Percentiles rank a stretch among this genome's conserved stretches.
Conservation (phyloP, 257 asterid genomes). For the Solanum corneliomulleri region DNA sequence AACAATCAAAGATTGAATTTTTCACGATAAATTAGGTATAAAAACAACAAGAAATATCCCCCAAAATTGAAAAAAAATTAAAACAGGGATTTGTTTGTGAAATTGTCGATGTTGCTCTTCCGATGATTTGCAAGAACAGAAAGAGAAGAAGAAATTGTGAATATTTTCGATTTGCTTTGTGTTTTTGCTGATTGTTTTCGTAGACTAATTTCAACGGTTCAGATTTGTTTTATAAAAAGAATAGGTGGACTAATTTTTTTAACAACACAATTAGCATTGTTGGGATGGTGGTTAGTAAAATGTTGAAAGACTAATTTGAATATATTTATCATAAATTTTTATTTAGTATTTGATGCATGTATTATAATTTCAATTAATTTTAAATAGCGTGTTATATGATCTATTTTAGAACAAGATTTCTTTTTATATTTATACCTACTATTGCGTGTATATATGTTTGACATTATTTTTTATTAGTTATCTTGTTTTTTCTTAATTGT, state of each 20-base stretch:
- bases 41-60: neutral
- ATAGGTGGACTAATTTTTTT: neutral
- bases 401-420: no score
- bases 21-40: neutral
- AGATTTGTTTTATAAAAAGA: conserved; percentile 11
- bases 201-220: conserved; percentile 43
- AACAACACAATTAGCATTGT: neutral
- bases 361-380: no score
- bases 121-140: conserved; percentile 22
- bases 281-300: neutral
- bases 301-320: no score
- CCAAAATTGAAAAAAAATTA: neutral
- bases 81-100: conserved; percentile 28
- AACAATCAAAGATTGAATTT: neutral
- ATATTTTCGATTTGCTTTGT: conserved; percentile 33
- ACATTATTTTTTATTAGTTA: no score
- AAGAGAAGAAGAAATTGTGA: conserved; percentile 17
- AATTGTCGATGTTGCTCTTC: conserved; percentile 38
- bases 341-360: no score
- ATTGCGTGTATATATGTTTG: no score
- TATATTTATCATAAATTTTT: no score
- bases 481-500: neutral
- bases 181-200: conserved; percentile 22
- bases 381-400: accelerated
- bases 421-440: no score